phyloP scores from a whole-genome alignment of 352 stramenopile species.

The Peronosclerospora sorghi region DNA sequence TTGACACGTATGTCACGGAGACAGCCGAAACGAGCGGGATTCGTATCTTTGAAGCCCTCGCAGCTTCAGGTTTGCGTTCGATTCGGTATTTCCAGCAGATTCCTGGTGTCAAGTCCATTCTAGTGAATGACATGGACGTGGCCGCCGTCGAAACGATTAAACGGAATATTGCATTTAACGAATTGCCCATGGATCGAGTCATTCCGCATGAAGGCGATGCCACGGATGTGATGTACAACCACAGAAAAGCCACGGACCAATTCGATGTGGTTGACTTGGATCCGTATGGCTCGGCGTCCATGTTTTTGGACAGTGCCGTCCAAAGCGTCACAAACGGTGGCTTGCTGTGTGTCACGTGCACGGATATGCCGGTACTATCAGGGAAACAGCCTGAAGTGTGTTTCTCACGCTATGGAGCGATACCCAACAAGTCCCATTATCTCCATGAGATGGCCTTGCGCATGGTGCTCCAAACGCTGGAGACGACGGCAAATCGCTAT shows the following conservation, averaged over 20 bases:
- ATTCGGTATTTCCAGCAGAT: slow-evolving; percentile 99
- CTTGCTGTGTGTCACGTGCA: slow-evolving; percentile 98
- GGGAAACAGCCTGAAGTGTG: slow-evolving; percentile 85
- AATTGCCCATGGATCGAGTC: slow-evolving; percentile 68
- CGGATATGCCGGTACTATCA: slow-evolving; percentile 93
- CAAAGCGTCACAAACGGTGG: slow-evolving; percentile 91
- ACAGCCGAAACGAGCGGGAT: slow-evolving; percentile 83
- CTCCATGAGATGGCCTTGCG: slow-evolving; percentile 82
- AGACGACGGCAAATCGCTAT: slow-evolving; percentile 91
- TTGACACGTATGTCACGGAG: slow-evolving; percentile 52
- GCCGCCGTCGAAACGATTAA: slow-evolving; percentile 93
- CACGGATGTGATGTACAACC: slow-evolving; percentile 82
- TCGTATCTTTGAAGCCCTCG: slow-evolving; percentile 96
- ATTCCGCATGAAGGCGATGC: slow-evolving; percentile 80
- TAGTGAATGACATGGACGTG: slow-evolving; percentile 98
- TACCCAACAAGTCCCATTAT: slow-evolving; percentile 85
- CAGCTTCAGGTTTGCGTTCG: slow-evolving; percentile 95
- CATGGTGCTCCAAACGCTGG: slow-evolving; percentile 93
- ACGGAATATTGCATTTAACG: slow-evolving; percentile 90
- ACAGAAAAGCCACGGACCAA: slow-evolving; percentile 80
- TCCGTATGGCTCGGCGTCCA: slow-evolving; percentile 96
- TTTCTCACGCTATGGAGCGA: slow-evolving; percentile 74
- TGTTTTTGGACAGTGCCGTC: slow-evolving; percentile 97
- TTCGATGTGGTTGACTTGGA: slow-evolving; percentile 99
- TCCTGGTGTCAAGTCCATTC: slow-evolving; percentile 91